These are phyloP conservation scores for Corrigiola litoralis DNA, from an alignment of 179 eudicot genomes.

Conservation along the genomic window DNA sequence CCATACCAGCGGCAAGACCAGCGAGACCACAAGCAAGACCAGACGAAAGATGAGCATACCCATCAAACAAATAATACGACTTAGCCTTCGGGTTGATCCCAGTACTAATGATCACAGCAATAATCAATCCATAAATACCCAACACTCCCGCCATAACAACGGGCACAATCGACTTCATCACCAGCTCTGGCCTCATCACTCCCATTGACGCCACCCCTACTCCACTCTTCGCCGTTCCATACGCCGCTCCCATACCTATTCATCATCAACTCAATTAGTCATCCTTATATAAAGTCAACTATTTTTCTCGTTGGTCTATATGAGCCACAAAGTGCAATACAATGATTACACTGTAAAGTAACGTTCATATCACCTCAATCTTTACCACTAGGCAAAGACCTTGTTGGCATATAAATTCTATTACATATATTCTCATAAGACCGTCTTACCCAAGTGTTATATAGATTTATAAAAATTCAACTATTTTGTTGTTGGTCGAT, in stretches of 20 bases:
- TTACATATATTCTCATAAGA: too few species aligned
- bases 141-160: slow-evolving; percentile 96
- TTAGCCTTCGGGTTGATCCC: slow-evolving; percentile 94
- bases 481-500: too few species aligned
- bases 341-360: background rate
- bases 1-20: slow-evolving; percentile 89
- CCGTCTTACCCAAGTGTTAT: too few species aligned
- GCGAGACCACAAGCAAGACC: slow-evolving; percentile 96
- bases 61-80: slow-evolving; percentile 72
- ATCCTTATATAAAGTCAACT: background rate
- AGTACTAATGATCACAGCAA: slow-evolving; percentile 88
- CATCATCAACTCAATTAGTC: background rate
- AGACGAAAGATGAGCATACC: slow-evolving; percentile 82
- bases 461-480: too few species aligned
- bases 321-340: background rate
- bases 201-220: slow-evolving; percentile 97
- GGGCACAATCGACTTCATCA: slow-evolving; percentile 90
- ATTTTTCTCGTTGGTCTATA: background rate
- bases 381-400: too few species aligned
- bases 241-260: slow-evolving; percentile 92
- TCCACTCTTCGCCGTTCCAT: slow-evolving; percentile 90
- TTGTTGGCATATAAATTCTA: too few species aligned
- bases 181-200: slow-evolving; percentile 92
- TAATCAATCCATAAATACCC: slow-evolving; percentile 86
- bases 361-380: too few species aligned